These are phyloP conservation scores for Hortaea werneckii DNA, from an alignment of 2,329 filamentous ascomycete genomes.

Conservation along the genomic window DNA sequence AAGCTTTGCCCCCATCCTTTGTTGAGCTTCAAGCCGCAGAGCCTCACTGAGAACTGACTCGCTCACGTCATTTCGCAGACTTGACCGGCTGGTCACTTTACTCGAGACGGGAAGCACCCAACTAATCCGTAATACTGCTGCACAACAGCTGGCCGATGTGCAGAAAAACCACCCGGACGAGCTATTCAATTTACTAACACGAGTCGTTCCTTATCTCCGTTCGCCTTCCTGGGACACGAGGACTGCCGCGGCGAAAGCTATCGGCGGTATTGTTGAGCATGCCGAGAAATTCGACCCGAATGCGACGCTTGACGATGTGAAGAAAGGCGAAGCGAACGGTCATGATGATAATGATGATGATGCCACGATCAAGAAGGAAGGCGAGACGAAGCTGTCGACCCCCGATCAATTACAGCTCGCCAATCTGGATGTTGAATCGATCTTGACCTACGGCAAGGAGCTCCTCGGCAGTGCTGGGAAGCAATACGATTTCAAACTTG, in stretches of 20 bases:
- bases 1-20: neutral
- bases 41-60: neutral
- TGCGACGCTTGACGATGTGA: constrained; percentile 18
- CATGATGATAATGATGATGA: constrained; percentile 31
- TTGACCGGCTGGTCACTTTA: constrained; percentile 48
- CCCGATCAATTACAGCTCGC: constrained; percentile 59
- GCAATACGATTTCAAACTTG: constrained; percentile 74
- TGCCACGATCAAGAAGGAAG: constrained; percentile 46
- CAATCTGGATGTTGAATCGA: constrained; percentile 64
- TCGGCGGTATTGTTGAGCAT: constrained; percentile 88
- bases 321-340: constrained; percentile 28
- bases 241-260: constrained; percentile 82
- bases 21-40: neutral
- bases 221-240: constrained; percentile 97
- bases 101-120: constrained; percentile 95
- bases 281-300: constrained; percentile 79
- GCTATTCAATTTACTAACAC: constrained; percentile 84
- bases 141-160: constrained; percentile 92
- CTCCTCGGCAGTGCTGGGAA: constrained; percentile 72
- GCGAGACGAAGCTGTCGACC: constrained; percentile 6
- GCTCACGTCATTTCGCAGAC: neutral
- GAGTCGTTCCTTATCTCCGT: constrained; percentile 88
- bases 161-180: constrained; percentile 98
- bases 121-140: constrained; percentile 91
- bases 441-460: constrained; percentile 75